Evolutionary conservation across 306 rosid species (phyloP).

Genomic region (Prunus campanulata): DNA sequence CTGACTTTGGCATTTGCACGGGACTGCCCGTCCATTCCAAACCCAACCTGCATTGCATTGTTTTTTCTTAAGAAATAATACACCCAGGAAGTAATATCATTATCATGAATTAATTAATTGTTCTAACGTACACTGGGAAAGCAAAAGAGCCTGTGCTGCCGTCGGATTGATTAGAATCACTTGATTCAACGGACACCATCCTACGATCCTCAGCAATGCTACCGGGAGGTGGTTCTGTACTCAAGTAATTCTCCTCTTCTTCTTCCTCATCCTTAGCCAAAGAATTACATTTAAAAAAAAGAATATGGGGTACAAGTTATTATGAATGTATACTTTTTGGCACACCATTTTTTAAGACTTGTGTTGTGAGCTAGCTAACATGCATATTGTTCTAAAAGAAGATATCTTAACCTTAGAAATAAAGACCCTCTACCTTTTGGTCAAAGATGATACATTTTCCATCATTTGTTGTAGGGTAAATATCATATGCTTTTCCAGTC

Average conservation of each 20-base stretch:
- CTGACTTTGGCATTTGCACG: constrained; percentile 58
- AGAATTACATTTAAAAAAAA: background rate
- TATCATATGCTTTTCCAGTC: constrained; percentile 18
- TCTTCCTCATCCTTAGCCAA: constrained; percentile 31
- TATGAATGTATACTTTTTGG: background rate
- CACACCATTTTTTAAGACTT: too few relatives aligned
- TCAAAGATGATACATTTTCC: constrained; percentile 24
- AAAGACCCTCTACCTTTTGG: constrained; percentile 27
- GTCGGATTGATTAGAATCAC: constrained; percentile 50
- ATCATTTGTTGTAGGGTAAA: constrained; percentile 29
- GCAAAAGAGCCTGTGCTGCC: constrained; percentile 64
- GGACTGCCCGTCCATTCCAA: constrained; percentile 82
- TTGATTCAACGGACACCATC: constrained; percentile 32
- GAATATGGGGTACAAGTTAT: background rate
- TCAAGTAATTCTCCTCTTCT: constrained; percentile 21
- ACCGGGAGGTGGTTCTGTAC: constrained; percentile 15
- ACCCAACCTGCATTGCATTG: constrained; percentile 44
- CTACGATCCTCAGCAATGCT: constrained; percentile 21
- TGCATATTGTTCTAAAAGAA: background rate
- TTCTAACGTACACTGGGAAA: constrained; percentile 64
- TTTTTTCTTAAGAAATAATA: background rate
- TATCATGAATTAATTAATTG: background rate
- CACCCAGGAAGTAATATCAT: background rate
- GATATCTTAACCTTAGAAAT: background rate
- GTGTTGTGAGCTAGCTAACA: background rate